Conservation (phyloP, 495 filamentous ascomycete genomes). For the Schizothecium vesticola region DNA sequence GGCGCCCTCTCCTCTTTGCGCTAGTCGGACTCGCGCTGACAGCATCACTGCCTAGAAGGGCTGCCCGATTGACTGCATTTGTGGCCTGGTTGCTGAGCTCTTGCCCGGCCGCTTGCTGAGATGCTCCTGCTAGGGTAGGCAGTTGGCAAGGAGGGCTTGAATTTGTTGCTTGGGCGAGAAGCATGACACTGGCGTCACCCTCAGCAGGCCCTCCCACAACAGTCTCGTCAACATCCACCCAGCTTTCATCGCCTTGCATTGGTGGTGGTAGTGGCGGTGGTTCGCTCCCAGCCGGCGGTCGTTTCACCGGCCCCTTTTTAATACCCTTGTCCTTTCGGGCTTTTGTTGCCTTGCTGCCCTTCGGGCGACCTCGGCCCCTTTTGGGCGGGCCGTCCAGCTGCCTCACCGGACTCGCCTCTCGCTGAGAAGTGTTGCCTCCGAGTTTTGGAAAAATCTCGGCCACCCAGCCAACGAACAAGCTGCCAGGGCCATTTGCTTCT, state of each 20-base stretch:
- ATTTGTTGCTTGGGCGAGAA: conserved; percentile 20
- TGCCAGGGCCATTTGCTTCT: conserved; percentile 48
- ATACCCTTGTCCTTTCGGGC: conserved; percentile 46
- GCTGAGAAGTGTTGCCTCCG: conserved; percentile 21
- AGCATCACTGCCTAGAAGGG: not conserved
- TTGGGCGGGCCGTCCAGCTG: conserved; percentile 21
- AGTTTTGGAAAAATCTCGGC: conserved; percentile 53
- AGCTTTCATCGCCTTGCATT: conserved; percentile 20
- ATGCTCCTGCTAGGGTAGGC: not conserved
- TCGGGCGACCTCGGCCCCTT: conserved; percentile 46
- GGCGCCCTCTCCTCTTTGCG: conserved; percentile 31
- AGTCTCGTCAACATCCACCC: conserved; percentile 26
- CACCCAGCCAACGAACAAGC: conserved; percentile 53
- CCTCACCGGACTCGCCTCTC: conserved; percentile 18
- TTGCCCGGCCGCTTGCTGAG: not conserved
- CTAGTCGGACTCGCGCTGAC: conserved; percentile 18
- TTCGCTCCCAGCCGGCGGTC: not conserved
- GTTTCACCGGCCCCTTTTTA: conserved; percentile 39
- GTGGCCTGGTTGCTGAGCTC: conserved; percentile 5
- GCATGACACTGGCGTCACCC: conserved; percentile 24
- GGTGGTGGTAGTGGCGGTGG: not conserved
- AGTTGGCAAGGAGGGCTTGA: conserved; percentile 3
- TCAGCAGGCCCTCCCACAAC: conserved; percentile 12
- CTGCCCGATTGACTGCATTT: conserved; percentile 11
- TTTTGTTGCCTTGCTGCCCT: conserved; percentile 48